Conservation (phyloP, 352 stramenopile species). For the Phytopythium aichiense region DNA sequence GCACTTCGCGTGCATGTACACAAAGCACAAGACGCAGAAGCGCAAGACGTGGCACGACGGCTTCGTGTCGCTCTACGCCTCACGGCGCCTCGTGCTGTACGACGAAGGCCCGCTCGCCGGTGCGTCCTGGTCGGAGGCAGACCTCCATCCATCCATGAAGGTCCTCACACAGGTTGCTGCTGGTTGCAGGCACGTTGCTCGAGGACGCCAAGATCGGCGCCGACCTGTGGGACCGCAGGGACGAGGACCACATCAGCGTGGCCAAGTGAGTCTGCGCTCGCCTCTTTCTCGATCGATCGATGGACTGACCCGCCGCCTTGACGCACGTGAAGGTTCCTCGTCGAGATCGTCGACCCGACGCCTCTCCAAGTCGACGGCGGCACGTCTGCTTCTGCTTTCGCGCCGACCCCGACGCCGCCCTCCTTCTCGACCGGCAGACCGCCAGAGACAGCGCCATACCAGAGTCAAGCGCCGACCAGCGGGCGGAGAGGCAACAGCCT, state of each 20-base stretch:
- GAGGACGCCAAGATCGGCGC: slow-evolving; percentile 52
- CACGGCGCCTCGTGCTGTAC: slow-evolving; percentile 54
- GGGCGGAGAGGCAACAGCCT: neutral
- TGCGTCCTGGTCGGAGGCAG: neutral
- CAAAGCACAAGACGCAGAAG: slow-evolving; percentile 87
- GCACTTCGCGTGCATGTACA: slow-evolving; percentile 82
- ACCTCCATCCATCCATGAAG: neutral
- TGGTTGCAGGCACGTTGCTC: slow-evolving; percentile 37
- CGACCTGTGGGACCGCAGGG: slow-evolving; percentile 53
- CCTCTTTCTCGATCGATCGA: neutral
- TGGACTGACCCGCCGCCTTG: neutral
- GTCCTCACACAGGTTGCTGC: neutral
- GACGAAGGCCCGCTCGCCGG: slow-evolving; percentile 42
- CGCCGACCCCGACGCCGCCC: neutral
- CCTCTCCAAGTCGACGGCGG: slow-evolving; percentile 20
- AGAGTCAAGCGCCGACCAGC: neutral
- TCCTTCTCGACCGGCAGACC: neutral
- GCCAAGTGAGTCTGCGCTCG: slow-evolving; percentile 34
- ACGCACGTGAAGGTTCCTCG: slow-evolving; percentile 42
- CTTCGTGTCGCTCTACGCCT: slow-evolving; percentile 53
- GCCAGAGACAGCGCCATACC: neutral
- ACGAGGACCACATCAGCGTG: slow-evolving; percentile 53
- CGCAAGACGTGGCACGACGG: slow-evolving; percentile 78
- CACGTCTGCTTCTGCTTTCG: neutral
- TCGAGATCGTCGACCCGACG: slow-evolving; percentile 68